Evolutionary conservation across 495 filamentous ascomycete genomes (phyloP).

Genomic region (Tuber magnatum): DNA sequence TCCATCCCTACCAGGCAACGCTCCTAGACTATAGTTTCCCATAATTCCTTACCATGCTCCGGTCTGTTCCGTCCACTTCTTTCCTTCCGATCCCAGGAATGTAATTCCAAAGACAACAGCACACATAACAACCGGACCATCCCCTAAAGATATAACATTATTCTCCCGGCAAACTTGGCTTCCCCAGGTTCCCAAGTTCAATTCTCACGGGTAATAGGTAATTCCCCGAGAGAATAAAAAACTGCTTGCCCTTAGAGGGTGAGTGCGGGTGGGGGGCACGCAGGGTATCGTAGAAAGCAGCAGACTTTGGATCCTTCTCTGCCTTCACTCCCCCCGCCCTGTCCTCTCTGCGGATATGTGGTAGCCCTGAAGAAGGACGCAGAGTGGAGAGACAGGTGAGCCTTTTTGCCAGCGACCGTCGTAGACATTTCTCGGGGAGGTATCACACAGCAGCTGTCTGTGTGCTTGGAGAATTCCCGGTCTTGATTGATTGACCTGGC

Average conservation of each 20-base stretch:
- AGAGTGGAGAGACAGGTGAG: background rate
- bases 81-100: background rate
- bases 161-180: background rate
- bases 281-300: background rate
- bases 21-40: too few relatives aligned
- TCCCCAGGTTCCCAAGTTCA: background rate
- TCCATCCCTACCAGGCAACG: too few relatives aligned
- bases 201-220: background rate
- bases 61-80: too few relatives aligned
- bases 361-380: background rate
- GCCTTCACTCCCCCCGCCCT: background rate
- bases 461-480: background rate
- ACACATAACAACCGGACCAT: background rate
- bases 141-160: background rate
- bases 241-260: background rate
- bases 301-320: background rate
- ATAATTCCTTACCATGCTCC: too few relatives aligned
- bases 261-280: background rate
- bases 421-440: background rate
- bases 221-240: background rate
- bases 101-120: background rate
- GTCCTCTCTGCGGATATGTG: background rate
- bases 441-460: background rate
- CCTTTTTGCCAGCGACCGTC: background rate
- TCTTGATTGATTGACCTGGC: background rate